Percentiles rank a stretch among this genome's conserved stretches.
Conservation (phyloP, 73 alveolate species). For the Tetrahymena borealis region DNA sequence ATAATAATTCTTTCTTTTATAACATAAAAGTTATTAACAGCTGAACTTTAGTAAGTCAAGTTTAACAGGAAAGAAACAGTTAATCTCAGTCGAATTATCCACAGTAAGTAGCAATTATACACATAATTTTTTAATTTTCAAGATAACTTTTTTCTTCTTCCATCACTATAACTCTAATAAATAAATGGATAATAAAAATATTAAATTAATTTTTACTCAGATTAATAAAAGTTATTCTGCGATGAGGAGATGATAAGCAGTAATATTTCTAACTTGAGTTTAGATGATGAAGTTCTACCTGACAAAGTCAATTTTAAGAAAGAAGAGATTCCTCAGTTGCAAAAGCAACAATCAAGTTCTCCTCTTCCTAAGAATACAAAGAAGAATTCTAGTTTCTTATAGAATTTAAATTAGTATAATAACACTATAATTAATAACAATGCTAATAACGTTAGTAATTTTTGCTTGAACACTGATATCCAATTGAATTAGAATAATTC, state of each 20-base stretch:
- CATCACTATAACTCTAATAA: no score
- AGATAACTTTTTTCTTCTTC: no score
- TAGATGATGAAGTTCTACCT: not conserved
- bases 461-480: not conserved
- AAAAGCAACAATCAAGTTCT: not conserved
- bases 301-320: not conserved
- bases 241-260: not conserved
- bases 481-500: not conserved
- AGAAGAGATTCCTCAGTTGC: not conserved
- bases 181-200: no score
- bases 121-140: no score
- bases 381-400: not conserved
- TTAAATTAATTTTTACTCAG: not conserved
- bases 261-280: not conserved
- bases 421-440: not conserved
- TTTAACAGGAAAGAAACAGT: not conserved
- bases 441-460: not conserved
- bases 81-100: not conserved
- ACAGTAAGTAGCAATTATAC: not conserved
- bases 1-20: not conserved
- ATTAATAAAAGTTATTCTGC: not conserved
- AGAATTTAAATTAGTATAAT: not conserved
- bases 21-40: not conserved
- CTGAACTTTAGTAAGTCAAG: not conserved
- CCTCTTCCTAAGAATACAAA: not conserved